Evolutionary conservation across 495 filamentous ascomycete species (phyloP), one percentile per base, ranked within the genome.

Genomic region (Amniculicola lignicola): DNA sequence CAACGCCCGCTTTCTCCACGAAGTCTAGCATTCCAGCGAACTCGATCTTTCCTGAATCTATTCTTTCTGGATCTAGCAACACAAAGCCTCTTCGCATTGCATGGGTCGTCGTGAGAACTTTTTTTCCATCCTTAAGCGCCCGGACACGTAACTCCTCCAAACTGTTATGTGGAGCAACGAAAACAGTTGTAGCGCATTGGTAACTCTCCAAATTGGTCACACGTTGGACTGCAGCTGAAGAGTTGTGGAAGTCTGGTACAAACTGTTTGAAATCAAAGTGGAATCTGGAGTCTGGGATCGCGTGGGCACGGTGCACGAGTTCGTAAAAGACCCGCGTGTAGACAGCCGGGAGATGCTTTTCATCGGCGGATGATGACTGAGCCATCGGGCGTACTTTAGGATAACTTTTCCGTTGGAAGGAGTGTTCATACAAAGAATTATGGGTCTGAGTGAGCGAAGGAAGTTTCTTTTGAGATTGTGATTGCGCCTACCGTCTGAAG

Each of bases 1-100:
- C 57, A 29, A 60, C 35, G 16, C 56, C 42, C 2, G 54, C 37
- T 38, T 35, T 59, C 43, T 60, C 57, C 49, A 60, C 49, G 3
- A 35, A 49, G 31, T 60, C 49, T 2, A 60, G 42, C 28, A 25
- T 22, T 38, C 57, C 54, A 12, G 49, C 49, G 9, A 27, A n/a
- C 22, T 60, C 49, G 16, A 15, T 22, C n/a, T 49, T 40, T 1
- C 49, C 42, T 16, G 47, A 18, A 14, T 22, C 19, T 9, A 60
- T 60, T 3, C 42, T 36, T 15, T 22, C 24, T 21, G 57, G 57
- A 44, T 49, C 48, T 6, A 60, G 50, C 11, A 60, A 42, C 10
- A 60, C 27, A 21, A 60, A 60, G 15, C 57, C 57, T 29, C 57
- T 54, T 9, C 57, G 29, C 10, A 60, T 23, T 23, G 25, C 28